These are phyloP conservation scores for Rosa hybrid DNA, from an alignment of 331 rosid genomes.

Conservation along the genomic window DNA sequence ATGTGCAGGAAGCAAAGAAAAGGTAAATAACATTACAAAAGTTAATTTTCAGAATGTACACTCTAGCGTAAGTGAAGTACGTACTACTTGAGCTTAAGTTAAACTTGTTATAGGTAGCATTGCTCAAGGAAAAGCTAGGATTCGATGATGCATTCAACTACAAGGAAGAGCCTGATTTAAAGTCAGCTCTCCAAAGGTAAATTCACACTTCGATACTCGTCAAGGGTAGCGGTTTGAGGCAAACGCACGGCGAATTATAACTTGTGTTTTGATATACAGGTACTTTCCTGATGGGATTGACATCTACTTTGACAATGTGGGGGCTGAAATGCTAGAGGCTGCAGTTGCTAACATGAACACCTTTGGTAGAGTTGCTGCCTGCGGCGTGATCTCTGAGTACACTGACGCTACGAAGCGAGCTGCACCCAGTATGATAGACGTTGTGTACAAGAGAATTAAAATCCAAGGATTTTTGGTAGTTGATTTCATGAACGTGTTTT, in stretches of 20 bases:
- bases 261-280: slow-evolving; percentile 27
- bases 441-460: slow-evolving; percentile 62
- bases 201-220: neutral
- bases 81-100: neutral
- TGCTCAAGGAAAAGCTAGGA: slow-evolving; percentile 64
- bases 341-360: slow-evolving; percentile 61
- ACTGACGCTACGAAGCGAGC: slow-evolving; percentile 37
- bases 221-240: neutral
- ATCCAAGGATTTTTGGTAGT: slow-evolving; percentile 54
- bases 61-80: neutral
- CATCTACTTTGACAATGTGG: slow-evolving; percentile 82
- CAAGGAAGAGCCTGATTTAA: slow-evolving; percentile 60
- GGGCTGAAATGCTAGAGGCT: slow-evolving; percentile 70
- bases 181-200: slow-evolving; percentile 55
- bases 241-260: neutral
- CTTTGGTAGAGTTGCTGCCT: slow-evolving; percentile 62
- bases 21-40: slow-evolving; percentile 23
- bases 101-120: slow-evolving; percentile 37
- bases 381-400: slow-evolving; percentile 73
- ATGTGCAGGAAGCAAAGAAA: slow-evolving; percentile 49
- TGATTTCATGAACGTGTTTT: slow-evolving; percentile 37
- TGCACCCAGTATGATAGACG: slow-evolving; percentile 50
- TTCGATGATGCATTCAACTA: slow-evolving; percentile 82
- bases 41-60: neutral
- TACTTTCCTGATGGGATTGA: slow-evolving; percentile 78